Percentiles rank a stretch among this genome's conserved stretches.
Conservation (phyloP, 306 rosid genomes). For the Lathyrus tuberosus region DNA sequence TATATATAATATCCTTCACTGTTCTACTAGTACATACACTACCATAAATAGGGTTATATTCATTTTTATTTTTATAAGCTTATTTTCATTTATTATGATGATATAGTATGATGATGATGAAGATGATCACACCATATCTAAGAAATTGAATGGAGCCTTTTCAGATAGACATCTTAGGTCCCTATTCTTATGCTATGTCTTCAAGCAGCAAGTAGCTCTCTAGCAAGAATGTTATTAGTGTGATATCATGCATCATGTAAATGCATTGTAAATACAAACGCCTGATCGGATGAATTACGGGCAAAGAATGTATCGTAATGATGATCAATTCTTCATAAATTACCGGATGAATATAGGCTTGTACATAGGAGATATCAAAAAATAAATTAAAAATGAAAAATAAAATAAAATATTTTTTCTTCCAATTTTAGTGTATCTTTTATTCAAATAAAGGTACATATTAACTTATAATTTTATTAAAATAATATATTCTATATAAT, state of each 20-base stretch:
- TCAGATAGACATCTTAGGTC: conserved; percentile 13
- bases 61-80: too few relatives aligned
- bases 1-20: too few relatives aligned
- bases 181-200: conserved; percentile 38
- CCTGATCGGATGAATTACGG: conserved; percentile 49
- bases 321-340: neutral
- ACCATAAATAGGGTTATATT: too few relatives aligned
- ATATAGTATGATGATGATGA: neutral
- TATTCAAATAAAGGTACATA: too few relatives aligned
- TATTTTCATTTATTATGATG: neutral
- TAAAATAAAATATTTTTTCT: too few relatives aligned
- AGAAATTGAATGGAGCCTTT: conserved; percentile 13
- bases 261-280: conserved; percentile 51
- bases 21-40: too few relatives aligned
- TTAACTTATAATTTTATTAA: too few relatives aligned
- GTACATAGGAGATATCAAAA: too few relatives aligned
- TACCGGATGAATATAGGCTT: neutral
- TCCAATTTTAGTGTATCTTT: too few relatives aligned
- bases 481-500: too few relatives aligned
- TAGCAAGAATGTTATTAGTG: conserved; percentile 45
- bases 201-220: conserved; percentile 33
- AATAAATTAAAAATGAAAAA: too few relatives aligned
- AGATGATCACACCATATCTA: neutral
- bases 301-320: conserved; percentile 13
- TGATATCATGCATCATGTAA: conserved; percentile 32